Evolutionary conservation across 805 yeast genomes (phyloP), one percentile per base, ranked within the genome.

Genomic region (Lachancea nothofagi): DNA sequence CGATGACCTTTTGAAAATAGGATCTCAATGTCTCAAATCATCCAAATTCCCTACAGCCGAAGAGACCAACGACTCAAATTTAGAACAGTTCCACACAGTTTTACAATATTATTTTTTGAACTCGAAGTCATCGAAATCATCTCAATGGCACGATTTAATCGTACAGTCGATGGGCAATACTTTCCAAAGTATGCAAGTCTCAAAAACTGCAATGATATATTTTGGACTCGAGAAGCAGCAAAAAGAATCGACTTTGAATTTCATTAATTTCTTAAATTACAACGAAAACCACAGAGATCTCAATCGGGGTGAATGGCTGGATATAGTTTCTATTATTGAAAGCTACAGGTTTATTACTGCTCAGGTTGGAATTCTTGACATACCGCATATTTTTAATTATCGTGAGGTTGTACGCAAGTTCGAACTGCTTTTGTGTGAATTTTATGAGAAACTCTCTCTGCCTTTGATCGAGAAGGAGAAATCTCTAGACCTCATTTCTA

Each of bases 31-130:
- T 1, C 30, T 68, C 14, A 38, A 54, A 2, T 32, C 47, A 0
- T 45, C 65, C 2, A 51, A 53, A 7, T 75, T 75, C 45, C 80
- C 80, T 0, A 59, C 54, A 22, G 75, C 79, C 2, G 57, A 63
- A 8, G 68, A 65, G 38, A 3, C 38, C 36, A 55, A 60, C 48
- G 43, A 65, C 47, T 29, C 28, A 19, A 38, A 52, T 40, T 34
- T 62, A 36, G 60, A 67, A 51, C 56, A 59, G 48, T 55, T 64
- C 24, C 55, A 53, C 30, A 19, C 49, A 2, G 48, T 60, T 14
- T 58, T 58, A 41, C 61, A 55, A 29, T 49, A 53, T 33, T 56
- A 52, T 41, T 46, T 59, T 22, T 36, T 55, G 9, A 43, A 47
- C 18, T 33, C 49, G n/a, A 31, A 40, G 13, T 40, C 36, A 2